phyloP scores from a whole-genome alignment of 768 basidiomycete genomes.

The Boletus subparvulus region DNA sequence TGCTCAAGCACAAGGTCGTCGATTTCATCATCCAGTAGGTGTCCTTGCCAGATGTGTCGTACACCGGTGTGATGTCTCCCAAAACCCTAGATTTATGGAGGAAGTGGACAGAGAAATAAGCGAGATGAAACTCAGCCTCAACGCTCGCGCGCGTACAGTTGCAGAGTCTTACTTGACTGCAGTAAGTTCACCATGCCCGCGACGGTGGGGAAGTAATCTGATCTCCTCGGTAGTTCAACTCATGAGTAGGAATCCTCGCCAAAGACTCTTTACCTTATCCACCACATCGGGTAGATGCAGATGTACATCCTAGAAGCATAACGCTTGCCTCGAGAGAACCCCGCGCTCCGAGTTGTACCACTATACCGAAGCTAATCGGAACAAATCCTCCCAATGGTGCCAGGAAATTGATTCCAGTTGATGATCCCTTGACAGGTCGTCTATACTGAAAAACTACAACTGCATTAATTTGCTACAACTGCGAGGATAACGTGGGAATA shows the following conservation, averaged over 20 bases:
- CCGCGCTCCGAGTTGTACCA: slow-evolving; percentile 16
- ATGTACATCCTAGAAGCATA: slow-evolving; percentile 17
- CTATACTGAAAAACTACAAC: slow-evolving; percentile 14
- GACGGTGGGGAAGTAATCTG: background rate
- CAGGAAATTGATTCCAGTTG: slow-evolving; percentile 5
- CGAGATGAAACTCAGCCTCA: slow-evolving; percentile 97
- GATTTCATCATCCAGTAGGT: slow-evolving; percentile 98
- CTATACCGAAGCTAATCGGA: slow-evolving; percentile 8
- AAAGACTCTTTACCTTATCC: slow-evolving; percentile 12
- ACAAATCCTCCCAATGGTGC: background rate
- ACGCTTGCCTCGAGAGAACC: slow-evolving; percentile 2
- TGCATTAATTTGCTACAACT: slow-evolving; percentile 20
- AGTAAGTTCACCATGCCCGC: slow-evolving; percentile 46
- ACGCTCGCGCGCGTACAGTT: slow-evolving; percentile 93
- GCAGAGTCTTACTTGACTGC: slow-evolving; percentile 94
- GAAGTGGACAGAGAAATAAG: slow-evolving; percentile 99
- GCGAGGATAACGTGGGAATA: slow-evolving; percentile 20
- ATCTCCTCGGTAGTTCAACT: slow-evolving; percentile 24
- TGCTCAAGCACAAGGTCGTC: slow-evolving; percentile 99
- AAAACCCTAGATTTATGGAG: slow-evolving; percentile 81
- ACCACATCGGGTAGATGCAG: slow-evolving; percentile 16
- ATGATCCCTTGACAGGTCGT: slow-evolving; percentile 4
- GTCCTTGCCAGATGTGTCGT: slow-evolving; percentile 9
- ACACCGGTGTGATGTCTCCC: background rate
- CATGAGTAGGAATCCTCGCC: slow-evolving; percentile 13